Percentiles rank a stretch among this genome's conserved stretches.
Conservation (phyloP, 345 rosid species). For the Eucalyptus virginea region DNA sequence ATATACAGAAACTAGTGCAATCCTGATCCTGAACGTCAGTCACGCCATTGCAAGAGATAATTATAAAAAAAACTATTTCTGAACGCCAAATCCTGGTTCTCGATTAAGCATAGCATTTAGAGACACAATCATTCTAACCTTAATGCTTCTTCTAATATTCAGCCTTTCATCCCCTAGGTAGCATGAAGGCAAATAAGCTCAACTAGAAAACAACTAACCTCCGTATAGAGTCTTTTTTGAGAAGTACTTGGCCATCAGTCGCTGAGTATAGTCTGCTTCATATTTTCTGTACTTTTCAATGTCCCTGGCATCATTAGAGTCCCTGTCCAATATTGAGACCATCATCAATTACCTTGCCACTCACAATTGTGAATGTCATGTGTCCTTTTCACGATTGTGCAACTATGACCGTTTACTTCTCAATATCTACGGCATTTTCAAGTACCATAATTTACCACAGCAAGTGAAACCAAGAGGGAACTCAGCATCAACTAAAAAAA, state of each 20-base stretch:
- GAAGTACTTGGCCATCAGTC: conserved; percentile 56
- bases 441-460: background rate
- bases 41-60: background rate
- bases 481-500: background rate
- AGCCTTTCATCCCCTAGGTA: background rate
- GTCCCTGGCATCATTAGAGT: conserved; percentile 25
- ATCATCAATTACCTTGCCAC: background rate
- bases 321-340: conserved; percentile 6
- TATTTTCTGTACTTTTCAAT: conserved; percentile 42
- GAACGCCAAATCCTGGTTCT: background rate
- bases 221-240: conserved; percentile 42
- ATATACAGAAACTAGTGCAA: background rate
- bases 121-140: background rate
- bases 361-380: background rate
- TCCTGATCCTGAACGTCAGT: background rate
- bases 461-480: background rate
- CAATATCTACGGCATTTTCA: background rate
- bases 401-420: background rate
- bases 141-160: background rate
- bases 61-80: background rate
- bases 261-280: conserved; percentile 42
- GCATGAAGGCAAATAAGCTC: background rate
- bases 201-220: conserved; percentile 23
- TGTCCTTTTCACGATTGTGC: background rate
- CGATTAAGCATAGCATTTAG: background rate